A percentile compares a stretch with the other conserved stretches of the same genome.
These are phyloP conservation scores for Hemileccinum rubropunctum DNA, from an alignment of 768 basidiomycete species.

Conservation along the genomic window DNA sequence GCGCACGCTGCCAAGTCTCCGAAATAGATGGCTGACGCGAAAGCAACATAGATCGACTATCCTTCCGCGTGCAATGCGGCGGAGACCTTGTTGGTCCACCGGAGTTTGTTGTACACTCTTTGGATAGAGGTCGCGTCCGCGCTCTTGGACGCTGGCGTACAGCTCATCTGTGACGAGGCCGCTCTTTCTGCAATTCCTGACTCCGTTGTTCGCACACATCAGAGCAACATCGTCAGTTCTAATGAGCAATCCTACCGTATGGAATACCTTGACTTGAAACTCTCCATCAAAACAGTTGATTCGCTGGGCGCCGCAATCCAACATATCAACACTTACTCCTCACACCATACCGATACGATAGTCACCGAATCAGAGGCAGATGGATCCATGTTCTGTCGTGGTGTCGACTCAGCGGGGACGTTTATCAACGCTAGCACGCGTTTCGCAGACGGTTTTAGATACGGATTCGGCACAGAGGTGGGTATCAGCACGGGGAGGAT, in stretches of 20 bases:
- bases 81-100: constrained; percentile 88
- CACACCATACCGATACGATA: constrained; percentile 94
- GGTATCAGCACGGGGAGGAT: constrained; percentile 97
- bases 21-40: neutral
- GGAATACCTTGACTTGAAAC: constrained; percentile 83
- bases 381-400: constrained; percentile 73
- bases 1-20: neutral
- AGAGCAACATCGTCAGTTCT: constrained; percentile 51
- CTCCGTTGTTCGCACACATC: constrained; percentile 34
- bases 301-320: constrained; percentile 73
- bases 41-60: constrained; percentile 68
- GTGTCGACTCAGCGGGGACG: constrained; percentile 89
- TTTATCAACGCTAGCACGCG: constrained; percentile 95
- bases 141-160: constrained; percentile 66
- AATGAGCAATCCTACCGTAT: constrained; percentile 69
- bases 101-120: constrained; percentile 60
- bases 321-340: constrained; percentile 91
- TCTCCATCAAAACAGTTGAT: constrained; percentile 76
- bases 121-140: constrained; percentile 82
- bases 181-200: constrained; percentile 57
- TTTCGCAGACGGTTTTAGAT: constrained; percentile 95
- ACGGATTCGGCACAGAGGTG: constrained; percentile 97
- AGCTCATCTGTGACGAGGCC: constrained; percentile 73
- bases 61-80: constrained; percentile 94
- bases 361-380: constrained; percentile 74